Conservation (phyloP, 2,329 filamentous ascomycete species). For the Madurella fahalii region DNA sequence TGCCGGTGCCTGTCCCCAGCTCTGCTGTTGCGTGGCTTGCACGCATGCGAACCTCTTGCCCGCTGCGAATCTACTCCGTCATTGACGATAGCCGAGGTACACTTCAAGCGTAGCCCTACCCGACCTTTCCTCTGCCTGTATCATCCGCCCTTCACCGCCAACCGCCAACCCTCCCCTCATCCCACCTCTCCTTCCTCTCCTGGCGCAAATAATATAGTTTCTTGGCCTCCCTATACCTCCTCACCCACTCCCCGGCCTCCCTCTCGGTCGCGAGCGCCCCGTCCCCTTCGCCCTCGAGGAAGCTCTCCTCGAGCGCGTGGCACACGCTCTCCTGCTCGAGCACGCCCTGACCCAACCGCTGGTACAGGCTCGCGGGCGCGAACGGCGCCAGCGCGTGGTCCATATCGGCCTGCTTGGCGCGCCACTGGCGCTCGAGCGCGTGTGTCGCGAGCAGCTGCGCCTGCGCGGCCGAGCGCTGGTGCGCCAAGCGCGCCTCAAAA, state of each 20-base stretch:
- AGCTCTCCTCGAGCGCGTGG: slow-evolving; percentile 84
- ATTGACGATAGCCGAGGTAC: too few relatives aligned
- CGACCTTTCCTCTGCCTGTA: not conserved
- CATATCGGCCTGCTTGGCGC: slow-evolving; percentile 82
- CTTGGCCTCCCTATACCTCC: slow-evolving; percentile 74
- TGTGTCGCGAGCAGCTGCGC: slow-evolving; percentile 78
- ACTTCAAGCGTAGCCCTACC: too few relatives aligned
- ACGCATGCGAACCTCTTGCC: too few relatives aligned
- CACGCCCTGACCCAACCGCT: slow-evolving; percentile 69
- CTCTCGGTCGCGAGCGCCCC: slow-evolving; percentile 65
- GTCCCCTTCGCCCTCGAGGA: slow-evolving; percentile 59
- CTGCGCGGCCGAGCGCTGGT: slow-evolving; percentile 67
- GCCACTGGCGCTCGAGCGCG: slow-evolving; percentile 88
- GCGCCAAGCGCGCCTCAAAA: slow-evolving; percentile 53
- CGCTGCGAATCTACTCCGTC: too few relatives aligned
- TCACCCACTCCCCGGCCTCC: slow-evolving; percentile 81
- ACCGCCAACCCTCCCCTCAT: slow-evolving; percentile 89
- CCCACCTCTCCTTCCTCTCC: slow-evolving; percentile 90
- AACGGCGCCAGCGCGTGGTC: slow-evolving; percentile 80
- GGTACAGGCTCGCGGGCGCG: slow-evolving; percentile 81
- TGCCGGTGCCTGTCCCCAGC: not conserved
- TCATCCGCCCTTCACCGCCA: slow-evolving; percentile 63
- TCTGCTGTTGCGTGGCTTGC: not conserved
- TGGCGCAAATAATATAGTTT: slow-evolving; percentile 73
- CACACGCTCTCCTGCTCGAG: slow-evolving; percentile 80